A percentile compares a stretch with the other conserved stretches of the same genome.
Conservation (phyloP, 257 asterid genomes). For the Fraxinus pennsylvanica region DNA sequence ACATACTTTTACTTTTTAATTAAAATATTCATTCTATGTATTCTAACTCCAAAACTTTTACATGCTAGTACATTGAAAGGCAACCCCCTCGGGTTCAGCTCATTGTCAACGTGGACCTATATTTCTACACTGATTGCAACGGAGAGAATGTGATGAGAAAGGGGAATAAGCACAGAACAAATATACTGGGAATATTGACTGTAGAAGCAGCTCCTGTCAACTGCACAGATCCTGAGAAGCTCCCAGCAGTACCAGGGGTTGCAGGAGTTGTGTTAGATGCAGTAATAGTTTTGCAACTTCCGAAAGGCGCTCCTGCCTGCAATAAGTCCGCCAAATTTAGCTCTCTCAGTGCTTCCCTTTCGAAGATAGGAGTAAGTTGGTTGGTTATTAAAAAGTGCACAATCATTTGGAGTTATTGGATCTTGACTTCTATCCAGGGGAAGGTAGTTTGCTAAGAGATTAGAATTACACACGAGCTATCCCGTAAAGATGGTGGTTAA, state of each 20-base stretch:
- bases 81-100: conserved; percentile 21
- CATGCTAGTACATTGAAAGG: conserved; percentile 25
- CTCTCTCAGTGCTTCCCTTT: neutral
- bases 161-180: conserved; percentile 29
- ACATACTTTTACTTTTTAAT: conserved; percentile 17
- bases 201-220: conserved; percentile 65
- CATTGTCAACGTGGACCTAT: conserved; percentile 22
- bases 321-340: conserved; percentile 19
- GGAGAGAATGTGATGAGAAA: conserved; percentile 33
- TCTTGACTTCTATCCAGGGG: neutral
- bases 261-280: conserved; percentile 51
- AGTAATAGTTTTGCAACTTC: conserved; percentile 68
- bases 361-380: neutral
- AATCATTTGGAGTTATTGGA: neutral
- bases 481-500: conserved; percentile 6
- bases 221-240: conserved; percentile 94
- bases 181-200: conserved; percentile 31
- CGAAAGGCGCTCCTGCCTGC: conserved; percentile 84
- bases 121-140: conserved; percentile 30
- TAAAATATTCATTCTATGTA: conserved; percentile 32
- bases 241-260: conserved; percentile 52
- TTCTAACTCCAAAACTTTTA: conserved; percentile 45
- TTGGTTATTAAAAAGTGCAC: neutral
- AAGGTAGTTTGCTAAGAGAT: neutral
- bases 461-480: neutral